phyloP scores from a whole-genome alignment of 164 flowering plant species.

The Nelumbo lutea region DNA sequence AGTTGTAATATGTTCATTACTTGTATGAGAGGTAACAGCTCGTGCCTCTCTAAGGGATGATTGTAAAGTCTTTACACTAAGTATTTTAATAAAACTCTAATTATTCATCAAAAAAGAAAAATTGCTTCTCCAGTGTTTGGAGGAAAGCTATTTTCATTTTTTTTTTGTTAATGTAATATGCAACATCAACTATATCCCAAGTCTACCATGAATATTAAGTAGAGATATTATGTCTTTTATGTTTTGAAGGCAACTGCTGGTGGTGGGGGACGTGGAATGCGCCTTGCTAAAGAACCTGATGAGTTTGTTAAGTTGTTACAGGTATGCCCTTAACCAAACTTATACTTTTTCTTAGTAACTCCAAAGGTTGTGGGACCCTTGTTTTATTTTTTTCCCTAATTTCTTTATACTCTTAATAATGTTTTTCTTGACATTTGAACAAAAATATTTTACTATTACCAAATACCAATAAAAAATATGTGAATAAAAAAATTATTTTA shows the following conservation, averaged over 20 bases:
- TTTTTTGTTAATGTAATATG: background rate
- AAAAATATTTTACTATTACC: too few relatives aligned
- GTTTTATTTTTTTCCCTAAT: background rate
- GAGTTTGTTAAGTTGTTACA: slow-evolving; percentile 97
- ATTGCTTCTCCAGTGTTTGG: too few relatives aligned
- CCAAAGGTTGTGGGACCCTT: background rate
- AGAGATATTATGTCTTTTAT: background rate
- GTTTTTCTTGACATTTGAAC: too few relatives aligned
- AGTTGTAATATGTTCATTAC: too few relatives aligned
- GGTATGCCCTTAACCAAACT: slow-evolving; percentile 33
- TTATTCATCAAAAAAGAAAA: too few relatives aligned
- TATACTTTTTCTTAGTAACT: background rate
- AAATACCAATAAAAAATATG: too few relatives aligned
- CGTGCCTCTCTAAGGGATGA: too few relatives aligned
- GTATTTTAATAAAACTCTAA: too few relatives aligned
- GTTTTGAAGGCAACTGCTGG: slow-evolving; percentile 92
- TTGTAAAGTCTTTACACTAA: too few relatives aligned
- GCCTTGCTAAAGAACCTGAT: slow-evolving; percentile 89
- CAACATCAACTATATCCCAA: background rate
- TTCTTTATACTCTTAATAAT: background rate
- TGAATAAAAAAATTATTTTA: background rate
- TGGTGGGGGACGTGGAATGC: slow-evolving; percentile 99
- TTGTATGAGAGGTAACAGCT: too few relatives aligned
- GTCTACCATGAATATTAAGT: background rate
- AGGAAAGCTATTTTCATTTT: too few relatives aligned